Percentiles rank a stretch among this genome's conserved stretches.
Conservation (phyloP, 305 asterid genomes). For the Fraxinus nigra region DNA sequence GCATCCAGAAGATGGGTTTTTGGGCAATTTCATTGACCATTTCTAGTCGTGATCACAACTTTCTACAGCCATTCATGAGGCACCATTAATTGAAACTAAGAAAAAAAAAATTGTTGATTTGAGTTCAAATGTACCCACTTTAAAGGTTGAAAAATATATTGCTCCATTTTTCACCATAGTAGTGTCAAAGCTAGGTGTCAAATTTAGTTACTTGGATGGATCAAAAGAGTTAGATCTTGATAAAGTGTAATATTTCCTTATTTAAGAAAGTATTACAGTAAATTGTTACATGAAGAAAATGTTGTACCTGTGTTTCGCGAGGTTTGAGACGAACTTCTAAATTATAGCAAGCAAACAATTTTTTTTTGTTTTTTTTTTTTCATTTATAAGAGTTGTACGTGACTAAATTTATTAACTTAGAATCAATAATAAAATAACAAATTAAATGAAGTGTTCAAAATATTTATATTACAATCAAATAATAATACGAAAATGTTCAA, state of each 20-base stretch:
- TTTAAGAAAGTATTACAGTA: background rate
- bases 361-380: no score
- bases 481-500: no score
- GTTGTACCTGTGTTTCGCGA: no score
- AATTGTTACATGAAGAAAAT: background rate
- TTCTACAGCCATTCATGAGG: background rate
- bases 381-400: no score
- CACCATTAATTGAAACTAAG: background rate
- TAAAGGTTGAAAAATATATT: no score
- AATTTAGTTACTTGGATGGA: background rate
- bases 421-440: no score
- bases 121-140: background rate
- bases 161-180: background rate
- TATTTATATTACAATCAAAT: no score
- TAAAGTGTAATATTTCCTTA: no score
- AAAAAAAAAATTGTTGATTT: background rate
- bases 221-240: background rate
- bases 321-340: no score
- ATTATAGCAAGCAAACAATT: no score
- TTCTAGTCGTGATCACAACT: background rate
- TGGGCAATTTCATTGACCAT: background rate
- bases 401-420: no score
- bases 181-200: background rate
- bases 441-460: no score
- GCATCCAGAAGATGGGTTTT: background rate